Evolutionary conservation across 805 yeast species (phyloP).

Genomic region (Nakazawaea ambrosiae): DNA sequence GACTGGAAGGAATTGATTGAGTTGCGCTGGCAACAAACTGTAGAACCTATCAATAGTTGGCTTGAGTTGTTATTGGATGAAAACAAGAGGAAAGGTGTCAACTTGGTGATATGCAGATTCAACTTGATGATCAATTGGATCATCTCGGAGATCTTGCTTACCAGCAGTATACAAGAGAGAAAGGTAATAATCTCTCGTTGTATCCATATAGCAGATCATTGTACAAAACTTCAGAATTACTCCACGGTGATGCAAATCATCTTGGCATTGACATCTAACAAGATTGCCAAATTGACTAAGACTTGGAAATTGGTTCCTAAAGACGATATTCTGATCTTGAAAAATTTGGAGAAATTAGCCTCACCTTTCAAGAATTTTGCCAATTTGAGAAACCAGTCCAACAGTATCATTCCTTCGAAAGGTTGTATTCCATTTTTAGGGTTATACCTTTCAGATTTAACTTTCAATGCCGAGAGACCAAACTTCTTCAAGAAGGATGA

Average conservation of each 20-base stretch:
- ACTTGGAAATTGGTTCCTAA: constrained; percentile 75
- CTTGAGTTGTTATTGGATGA: constrained; percentile 60
- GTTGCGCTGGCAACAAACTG: constrained; percentile 60
- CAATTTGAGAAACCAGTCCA: constrained; percentile 56
- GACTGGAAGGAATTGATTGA: constrained; percentile 91
- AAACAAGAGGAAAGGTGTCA: constrained; percentile 55
- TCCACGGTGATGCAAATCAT: constrained; percentile 85
- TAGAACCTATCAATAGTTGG: constrained; percentile 79
- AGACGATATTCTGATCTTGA: constrained; percentile 63
- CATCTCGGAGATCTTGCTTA: constrained; percentile 75
- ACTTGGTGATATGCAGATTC: constrained; percentile 77
- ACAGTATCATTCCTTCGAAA: constrained; percentile 48
- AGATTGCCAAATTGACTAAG: constrained; percentile 47
- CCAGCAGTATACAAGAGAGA: constrained; percentile 52
- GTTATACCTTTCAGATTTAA: constrained; percentile 73
- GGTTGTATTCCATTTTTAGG: constrained; percentile 94
- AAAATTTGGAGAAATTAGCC: constrained; percentile 60
- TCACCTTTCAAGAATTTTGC: constrained; percentile 72
- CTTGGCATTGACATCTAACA: constrained; percentile 67
- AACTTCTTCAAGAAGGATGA: constrained; percentile 28
- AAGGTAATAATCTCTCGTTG: constrained; percentile 73
- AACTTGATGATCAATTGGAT: constrained; percentile 90
- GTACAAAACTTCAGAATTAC: constrained; percentile 68
- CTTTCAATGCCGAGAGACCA: constrained; percentile 63
- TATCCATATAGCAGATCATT: constrained; percentile 77